phyloP scores from a whole-genome alignment of 164 flowering plant species.

The Cinnamomum chago region DNA sequence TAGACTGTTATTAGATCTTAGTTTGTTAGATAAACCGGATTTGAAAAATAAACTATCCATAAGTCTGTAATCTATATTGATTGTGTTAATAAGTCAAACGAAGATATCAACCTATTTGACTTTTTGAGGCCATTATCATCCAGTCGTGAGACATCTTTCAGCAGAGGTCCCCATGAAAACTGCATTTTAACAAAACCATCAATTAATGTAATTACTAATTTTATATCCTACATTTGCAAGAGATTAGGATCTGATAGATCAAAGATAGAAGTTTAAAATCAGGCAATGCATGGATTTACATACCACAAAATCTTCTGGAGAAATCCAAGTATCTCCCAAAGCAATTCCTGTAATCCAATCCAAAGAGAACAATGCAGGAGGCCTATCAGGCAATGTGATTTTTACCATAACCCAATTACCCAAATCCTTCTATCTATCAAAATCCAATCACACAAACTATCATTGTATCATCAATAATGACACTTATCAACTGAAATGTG shows the following conservation, averaged over 20 bases:
- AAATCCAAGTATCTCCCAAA: constrained; percentile 93
- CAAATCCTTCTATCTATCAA: background rate
- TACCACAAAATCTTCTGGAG: constrained; percentile 96
- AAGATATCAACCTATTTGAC: constrained; percentile 54
- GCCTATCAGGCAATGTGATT: background rate
- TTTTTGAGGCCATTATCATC: constrained; percentile 47
- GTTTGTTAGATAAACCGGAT: constrained; percentile 1
- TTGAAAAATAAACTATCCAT: background rate
- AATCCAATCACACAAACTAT: background rate
- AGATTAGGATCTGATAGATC: no score
- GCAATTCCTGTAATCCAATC: constrained; percentile 51
- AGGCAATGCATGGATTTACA: constrained; percentile 8
- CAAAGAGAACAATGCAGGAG: background rate
- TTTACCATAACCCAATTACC: background rate
- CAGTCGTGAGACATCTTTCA: constrained; percentile 74
- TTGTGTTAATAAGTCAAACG: background rate
- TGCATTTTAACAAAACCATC: constrained; percentile 19
- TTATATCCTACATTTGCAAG: constrained; percentile 27
- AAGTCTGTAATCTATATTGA: background rate
- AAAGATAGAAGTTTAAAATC: no score
- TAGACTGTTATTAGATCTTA: constrained; percentile 35
- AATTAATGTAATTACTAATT: no score
- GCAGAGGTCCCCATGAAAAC: constrained; percentile 93
- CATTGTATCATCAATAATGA: background rate
- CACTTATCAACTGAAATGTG: background rate